A percentile compares a stretch with the other conserved stretches of the same genome.
phyloP scores from a whole-genome alignment of 495 filamentous ascomycete genomes.

The Xanthoparmelia taractica region DNA sequence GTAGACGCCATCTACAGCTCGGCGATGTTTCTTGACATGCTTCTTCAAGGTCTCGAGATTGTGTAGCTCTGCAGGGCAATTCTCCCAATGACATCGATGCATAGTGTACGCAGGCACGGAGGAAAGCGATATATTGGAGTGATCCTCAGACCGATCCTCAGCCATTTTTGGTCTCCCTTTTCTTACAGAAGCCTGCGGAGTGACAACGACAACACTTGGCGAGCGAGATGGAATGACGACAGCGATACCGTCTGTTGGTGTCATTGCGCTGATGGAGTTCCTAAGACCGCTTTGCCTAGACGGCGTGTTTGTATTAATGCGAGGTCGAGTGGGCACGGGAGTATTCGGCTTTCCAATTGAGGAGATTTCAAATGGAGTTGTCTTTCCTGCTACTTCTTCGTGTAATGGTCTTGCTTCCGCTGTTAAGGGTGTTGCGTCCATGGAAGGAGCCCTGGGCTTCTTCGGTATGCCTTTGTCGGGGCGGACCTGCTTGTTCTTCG shows the following conservation, averaged over 20 bases:
- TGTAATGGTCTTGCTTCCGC: not conserved
- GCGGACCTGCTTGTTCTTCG: slow-evolving; percentile 19
- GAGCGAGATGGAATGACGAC: slow-evolving; percentile 24
- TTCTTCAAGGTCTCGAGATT: slow-evolving; percentile 62
- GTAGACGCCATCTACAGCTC: slow-evolving; percentile 14
- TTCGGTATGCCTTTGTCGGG: slow-evolving; percentile 18
- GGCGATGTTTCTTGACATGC: slow-evolving; percentile 53
- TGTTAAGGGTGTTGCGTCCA: not conserved
- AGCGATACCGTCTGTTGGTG: slow-evolving; percentile 20
- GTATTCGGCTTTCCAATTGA: not conserved
- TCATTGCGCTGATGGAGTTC: slow-evolving; percentile 11
- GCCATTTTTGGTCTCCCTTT: not conserved
- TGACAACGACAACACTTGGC: slow-evolving; percentile 21
- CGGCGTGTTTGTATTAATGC: slow-evolving; percentile 10
- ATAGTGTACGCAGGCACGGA: slow-evolving; percentile 34
- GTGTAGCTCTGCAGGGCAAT: slow-evolving; percentile 63
- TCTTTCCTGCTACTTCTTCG: not conserved
- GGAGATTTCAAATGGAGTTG: not conserved
- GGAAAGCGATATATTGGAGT: slow-evolving; percentile 5
- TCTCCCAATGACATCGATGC: slow-evolving; percentile 56
- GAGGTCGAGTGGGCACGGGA: slow-evolving; percentile 6
- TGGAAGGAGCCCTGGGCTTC: not conserved
- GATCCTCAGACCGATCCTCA: slow-evolving; percentile 4
- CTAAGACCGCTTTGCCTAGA: slow-evolving; percentile 19
- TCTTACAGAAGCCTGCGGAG: not conserved